phyloP scores from a whole-genome alignment of 345 rosid genomes.

The Arabidopsis suecica region DNA sequence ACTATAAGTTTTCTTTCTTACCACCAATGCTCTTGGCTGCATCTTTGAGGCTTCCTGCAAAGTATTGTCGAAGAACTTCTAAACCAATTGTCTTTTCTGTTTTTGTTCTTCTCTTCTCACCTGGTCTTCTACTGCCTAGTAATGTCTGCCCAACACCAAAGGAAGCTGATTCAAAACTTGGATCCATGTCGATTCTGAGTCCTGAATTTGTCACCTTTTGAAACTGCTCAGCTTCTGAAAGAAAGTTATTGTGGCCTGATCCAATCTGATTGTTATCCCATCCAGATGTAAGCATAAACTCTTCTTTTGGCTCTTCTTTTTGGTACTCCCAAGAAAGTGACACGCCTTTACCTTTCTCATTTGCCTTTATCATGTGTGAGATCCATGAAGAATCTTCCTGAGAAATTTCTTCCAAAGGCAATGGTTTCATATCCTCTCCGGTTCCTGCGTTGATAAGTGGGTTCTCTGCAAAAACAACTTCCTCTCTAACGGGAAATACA shows the following conservation, averaged over 20 bases:
- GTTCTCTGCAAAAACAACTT: constrained; percentile 44
- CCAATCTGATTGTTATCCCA: constrained; percentile 57
- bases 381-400: constrained; percentile 67
- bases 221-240: constrained; percentile 52
- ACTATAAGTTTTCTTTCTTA: constrained; percentile 53
- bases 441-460: constrained; percentile 30
- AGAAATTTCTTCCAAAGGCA: constrained; percentile 53
- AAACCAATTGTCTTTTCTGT: constrained; percentile 87
- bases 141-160: constrained; percentile 43
- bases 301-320: constrained; percentile 70
- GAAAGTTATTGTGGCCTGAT: constrained; percentile 46
- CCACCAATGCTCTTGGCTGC: constrained; percentile 96
- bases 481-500: constrained; percentile 50
- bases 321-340: constrained; percentile 67
- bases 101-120: constrained; percentile 75
- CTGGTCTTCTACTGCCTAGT: constrained; percentile 54
- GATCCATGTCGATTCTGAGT: constrained; percentile 45
- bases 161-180: constrained; percentile 46
- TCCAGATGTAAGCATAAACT: constrained; percentile 57
- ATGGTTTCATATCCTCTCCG: constrained; percentile 35
- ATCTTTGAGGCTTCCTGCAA: constrained; percentile 97
- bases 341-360: constrained; percentile 65
- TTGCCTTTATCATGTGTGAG: constrained; percentile 67
- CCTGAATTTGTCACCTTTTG: constrained; percentile 47
- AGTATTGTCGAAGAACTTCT: constrained; percentile 84